phyloP scores from a whole-genome alignment of 1,284 basidiomycete genomes.

The Xerocomus amazonicus region DNA sequence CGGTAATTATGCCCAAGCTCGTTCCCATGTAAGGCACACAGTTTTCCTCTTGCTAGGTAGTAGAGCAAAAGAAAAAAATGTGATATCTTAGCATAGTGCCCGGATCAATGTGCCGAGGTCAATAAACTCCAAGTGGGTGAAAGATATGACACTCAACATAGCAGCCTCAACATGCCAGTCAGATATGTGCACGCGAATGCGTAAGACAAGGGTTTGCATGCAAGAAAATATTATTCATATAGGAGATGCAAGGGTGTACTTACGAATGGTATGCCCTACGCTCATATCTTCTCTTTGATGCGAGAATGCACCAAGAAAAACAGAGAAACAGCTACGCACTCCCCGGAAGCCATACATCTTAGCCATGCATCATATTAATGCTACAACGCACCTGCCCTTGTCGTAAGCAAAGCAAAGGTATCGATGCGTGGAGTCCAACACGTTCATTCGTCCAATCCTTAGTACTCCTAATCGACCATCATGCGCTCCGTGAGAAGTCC shows the following conservation, averaged over 20 bases:
- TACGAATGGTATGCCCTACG: constrained; percentile 26
- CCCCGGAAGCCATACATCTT: constrained; percentile 25
- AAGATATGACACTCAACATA: constrained; percentile 28
- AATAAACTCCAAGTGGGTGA: constrained; percentile 17
- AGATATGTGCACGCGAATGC: not conserved
- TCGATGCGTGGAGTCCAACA: constrained; percentile 21
- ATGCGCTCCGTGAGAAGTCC: constrained; percentile 75
- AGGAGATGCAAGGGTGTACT: constrained; percentile 28
- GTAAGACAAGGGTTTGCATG: constrained; percentile 12
- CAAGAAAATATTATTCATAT: constrained; percentile 31
- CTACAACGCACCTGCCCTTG: constrained; percentile 42
- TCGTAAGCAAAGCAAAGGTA: constrained; percentile 27
- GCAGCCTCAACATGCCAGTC: not conserved
- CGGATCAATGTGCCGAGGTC: constrained; percentile 25
- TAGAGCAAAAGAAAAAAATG: not conserved
- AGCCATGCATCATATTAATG: constrained; percentile 29
- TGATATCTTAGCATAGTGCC: constrained; percentile 2
- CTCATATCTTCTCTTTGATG: constrained; percentile 13
- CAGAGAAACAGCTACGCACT: constrained; percentile 18
- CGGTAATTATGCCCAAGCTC: not conserved
- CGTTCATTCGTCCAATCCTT: constrained; percentile 10
- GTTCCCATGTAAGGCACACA: not conserved
- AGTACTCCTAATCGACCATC: constrained; percentile 57
- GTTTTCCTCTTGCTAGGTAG: not conserved
- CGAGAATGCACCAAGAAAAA: constrained; percentile 13